phyloP scores from a whole-genome alignment of 2,329 filamentous ascomycete genomes.

The Kalmusia sp. region DNA sequence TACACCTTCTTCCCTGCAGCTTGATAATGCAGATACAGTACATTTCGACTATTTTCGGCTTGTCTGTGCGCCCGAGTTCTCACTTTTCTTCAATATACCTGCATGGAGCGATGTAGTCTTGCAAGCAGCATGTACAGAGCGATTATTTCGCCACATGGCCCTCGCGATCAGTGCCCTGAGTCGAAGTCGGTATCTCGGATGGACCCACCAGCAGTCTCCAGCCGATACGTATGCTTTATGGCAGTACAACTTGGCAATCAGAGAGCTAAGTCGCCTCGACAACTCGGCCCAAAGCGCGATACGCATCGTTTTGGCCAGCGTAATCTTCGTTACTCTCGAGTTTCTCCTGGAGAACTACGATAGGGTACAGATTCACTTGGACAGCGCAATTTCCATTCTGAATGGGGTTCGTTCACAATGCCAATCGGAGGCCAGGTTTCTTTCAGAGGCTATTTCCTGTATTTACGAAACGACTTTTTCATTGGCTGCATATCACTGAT shows the following conservation, averaged over 20 bases:
- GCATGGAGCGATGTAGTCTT: background rate
- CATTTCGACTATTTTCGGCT: constrained; percentile 6
- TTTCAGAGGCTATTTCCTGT: background rate
- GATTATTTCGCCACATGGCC: background rate
- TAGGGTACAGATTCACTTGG: constrained; percentile 1
- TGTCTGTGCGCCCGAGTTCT: constrained; percentile 7
- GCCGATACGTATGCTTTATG: background rate
- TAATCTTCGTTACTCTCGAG: constrained; percentile 1
- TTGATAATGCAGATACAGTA: background rate
- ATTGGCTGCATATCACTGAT: background rate
- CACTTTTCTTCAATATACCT: background rate
- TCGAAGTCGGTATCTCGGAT: background rate
- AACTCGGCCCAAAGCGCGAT: background rate
- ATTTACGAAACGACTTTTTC: background rate
- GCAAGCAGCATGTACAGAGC: background rate
- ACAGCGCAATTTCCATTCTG: constrained; percentile 1
- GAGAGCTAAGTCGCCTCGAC: background rate
- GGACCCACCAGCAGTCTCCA: background rate
- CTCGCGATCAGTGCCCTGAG: constrained; percentile 5
- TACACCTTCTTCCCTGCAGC: background rate
- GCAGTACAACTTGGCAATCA: constrained; percentile 5
- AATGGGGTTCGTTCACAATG: background rate
- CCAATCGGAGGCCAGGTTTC: background rate
- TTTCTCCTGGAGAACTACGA: constrained; percentile 10
- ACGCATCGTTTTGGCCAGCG: background rate